Percentiles rank a stretch among this genome's conserved stretches.
These are phyloP conservation scores for Aquilaria sinensis DNA, from an alignment of 345 rosid species.

Conservation along the genomic window DNA sequence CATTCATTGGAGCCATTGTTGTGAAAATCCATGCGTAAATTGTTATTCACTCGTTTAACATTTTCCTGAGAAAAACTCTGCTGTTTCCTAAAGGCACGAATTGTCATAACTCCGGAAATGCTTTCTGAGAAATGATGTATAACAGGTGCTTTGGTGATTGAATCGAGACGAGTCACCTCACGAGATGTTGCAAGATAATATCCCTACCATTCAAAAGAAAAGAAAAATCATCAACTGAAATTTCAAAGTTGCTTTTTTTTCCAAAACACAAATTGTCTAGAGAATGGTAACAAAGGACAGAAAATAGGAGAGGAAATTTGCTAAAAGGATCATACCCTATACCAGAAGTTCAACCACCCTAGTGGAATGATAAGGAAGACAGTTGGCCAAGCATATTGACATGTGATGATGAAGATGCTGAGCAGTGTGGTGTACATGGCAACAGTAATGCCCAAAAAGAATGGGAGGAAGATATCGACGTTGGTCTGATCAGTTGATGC, in stretches of 20 bases:
- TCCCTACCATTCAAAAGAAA: slow-evolving; percentile 32
- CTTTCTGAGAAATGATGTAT: slow-evolving; percentile 97
- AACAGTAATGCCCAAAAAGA: slow-evolving; percentile 41
- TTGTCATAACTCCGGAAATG: slow-evolving; percentile 83
- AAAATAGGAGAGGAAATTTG: neutral
- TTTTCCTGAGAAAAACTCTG: slow-evolving; percentile 58
- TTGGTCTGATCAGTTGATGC: slow-evolving; percentile 88
- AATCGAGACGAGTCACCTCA: slow-evolving; percentile 86
- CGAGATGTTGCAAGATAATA: slow-evolving; percentile 83
- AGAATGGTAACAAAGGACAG: too few relatives aligned
- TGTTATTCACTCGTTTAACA: slow-evolving; percentile 58
- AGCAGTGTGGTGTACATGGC: slow-evolving; percentile 67
- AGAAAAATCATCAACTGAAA: neutral
- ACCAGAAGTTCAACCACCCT: slow-evolving; percentile 85
- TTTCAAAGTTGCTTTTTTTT: neutral
- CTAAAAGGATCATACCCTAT: slow-evolving; percentile 52
- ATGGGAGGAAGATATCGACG: slow-evolving; percentile 71
- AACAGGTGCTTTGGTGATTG: slow-evolving; percentile 91
- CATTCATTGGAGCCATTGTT: slow-evolving; percentile 88
- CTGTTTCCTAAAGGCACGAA: slow-evolving; percentile 65
- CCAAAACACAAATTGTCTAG: too few relatives aligned
- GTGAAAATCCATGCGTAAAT: slow-evolving; percentile 85
- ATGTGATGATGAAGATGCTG: slow-evolving; percentile 77
- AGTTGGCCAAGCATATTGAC: slow-evolving; percentile 96
- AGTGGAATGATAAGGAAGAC: slow-evolving; percentile 75